Evolutionary conservation across 2,329 filamentous ascomycete genomes (phyloP).

Genomic region (Aspergillus tanneri): DNA sequence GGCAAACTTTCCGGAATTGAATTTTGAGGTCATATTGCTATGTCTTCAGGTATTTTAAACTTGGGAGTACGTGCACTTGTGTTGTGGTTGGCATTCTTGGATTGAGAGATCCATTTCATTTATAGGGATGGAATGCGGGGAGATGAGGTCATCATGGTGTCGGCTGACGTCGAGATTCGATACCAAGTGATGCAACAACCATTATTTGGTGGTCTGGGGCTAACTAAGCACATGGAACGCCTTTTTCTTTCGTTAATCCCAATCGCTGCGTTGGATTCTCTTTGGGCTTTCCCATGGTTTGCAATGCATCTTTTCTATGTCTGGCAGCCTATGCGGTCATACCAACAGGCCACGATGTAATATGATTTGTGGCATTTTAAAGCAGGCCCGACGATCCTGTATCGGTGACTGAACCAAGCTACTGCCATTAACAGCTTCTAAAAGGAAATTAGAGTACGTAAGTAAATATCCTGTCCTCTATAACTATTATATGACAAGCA

Average conservation of each 20-base stretch:
- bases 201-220: not conserved
- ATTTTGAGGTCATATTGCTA: constrained; percentile 21
- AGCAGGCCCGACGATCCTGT: no score
- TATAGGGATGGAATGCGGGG: not conserved
- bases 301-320: not conserved
- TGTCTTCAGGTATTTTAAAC: not conserved
- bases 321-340: not conserved
- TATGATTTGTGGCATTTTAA: no score
- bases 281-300: not conserved
- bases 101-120: not conserved
- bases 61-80: not conserved
- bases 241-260: not conserved
- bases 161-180: constrained; percentile 3
- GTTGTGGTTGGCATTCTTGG: not conserved
- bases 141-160: constrained; percentile 14
- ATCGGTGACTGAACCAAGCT: no score
- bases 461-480: no score
- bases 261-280: not conserved
- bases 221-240: not conserved
- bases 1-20: constrained; percentile 43
- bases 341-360: not conserved
- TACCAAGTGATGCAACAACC: not conserved
- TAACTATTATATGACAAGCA: no score
- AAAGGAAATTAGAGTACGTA: no score
- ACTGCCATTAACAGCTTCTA: no score